Evolutionary conservation across 805 yeast genomes (phyloP).

Genomic region (Kodamaea kakaduensis): DNA sequence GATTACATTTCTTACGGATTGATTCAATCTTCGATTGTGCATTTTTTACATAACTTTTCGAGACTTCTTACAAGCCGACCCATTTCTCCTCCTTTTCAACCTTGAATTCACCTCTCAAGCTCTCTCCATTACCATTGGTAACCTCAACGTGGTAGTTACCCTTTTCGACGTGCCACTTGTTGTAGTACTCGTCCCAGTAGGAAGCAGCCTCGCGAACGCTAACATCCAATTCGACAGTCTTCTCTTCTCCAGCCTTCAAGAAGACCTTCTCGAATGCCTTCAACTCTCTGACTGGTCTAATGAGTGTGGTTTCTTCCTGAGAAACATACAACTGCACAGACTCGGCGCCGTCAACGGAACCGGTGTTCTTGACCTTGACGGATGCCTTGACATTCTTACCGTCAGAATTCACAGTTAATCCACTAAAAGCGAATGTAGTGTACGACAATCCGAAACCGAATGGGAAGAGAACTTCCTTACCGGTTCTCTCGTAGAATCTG

Average conservation of each 20-base stretch:
- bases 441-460: conserved; percentile 65
- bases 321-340: conserved; percentile 52
- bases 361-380: conserved; percentile 47
- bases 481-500: conserved; percentile 52
- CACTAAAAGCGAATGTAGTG: conserved; percentile 43
- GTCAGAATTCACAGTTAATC: conserved; percentile 29
- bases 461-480: conserved; percentile 49
- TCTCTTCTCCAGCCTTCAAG: conserved; percentile 42
- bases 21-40: too few relatives aligned
- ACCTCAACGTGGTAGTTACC: conserved; percentile 44
- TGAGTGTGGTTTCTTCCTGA: conserved; percentile 32
- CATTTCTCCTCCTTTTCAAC: conserved; percentile 8
- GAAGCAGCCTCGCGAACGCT: conserved; percentile 50
- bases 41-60: too few relatives aligned
- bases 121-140: not conserved
- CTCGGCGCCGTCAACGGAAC: conserved; percentile 48
- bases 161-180: conserved; percentile 49
- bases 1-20: too few relatives aligned
- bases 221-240: conserved; percentile 33
- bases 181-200: conserved; percentile 46
- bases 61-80: conserved; percentile 9
- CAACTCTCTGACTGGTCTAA: conserved; percentile 57
- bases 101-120: conserved; percentile 30
- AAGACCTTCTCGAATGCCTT: conserved; percentile 52
- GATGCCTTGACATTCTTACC: conserved; percentile 27